Base-by-base conservation (phyloP, 768 basidiomycete species). In the Lentinus tigrinus region DNA sequence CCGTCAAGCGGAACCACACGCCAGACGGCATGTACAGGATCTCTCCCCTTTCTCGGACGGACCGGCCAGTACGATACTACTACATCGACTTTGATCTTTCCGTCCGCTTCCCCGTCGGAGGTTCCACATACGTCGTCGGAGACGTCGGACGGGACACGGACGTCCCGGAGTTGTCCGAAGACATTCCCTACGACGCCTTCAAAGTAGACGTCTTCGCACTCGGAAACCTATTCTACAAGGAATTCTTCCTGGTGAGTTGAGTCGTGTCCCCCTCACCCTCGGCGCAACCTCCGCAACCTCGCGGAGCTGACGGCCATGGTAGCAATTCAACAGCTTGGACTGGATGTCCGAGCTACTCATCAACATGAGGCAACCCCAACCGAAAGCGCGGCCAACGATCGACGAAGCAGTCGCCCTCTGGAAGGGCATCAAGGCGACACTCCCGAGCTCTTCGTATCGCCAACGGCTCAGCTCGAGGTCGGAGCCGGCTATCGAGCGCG, bases 1-100 rank as follows among this genome's bases (percentile, higher is more conserved):
- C 65, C 1, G 48, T 74, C 6, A 62, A 67, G 7, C 62, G 66
- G 0, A 61, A 70, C 28, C 69, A 59, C 37, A 65, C 74, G 19
- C 69, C 71, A 0, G 75, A 77, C 54, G 73, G 70, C 3, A 56
- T 73, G 21, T 68, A 69, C 2, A 54, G 62, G 1, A 52, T 74
- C 16, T 44, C 58, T 10, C 70, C 72, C 0, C 58, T 72, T 13
- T 60, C 72, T 2, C 67, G 75, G 27, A 70, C 71, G 21, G 69
- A 72, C 34, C 62, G 70, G 28, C 69, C 73, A 4, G 74, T 78
- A 4, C 70, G 73, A 2, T 65, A 68, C 46, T 63, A 49, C 52
- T 61, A 61, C 48, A 63, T 66, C 47, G 65, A 68, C 53, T 68
- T 66, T 38, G 65, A 61, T 2, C 50, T 64, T 1, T 58, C 63